phyloP scores from a whole-genome alignment of 1,139 yeast genomes.

The Geotrichum candidum region DNA sequence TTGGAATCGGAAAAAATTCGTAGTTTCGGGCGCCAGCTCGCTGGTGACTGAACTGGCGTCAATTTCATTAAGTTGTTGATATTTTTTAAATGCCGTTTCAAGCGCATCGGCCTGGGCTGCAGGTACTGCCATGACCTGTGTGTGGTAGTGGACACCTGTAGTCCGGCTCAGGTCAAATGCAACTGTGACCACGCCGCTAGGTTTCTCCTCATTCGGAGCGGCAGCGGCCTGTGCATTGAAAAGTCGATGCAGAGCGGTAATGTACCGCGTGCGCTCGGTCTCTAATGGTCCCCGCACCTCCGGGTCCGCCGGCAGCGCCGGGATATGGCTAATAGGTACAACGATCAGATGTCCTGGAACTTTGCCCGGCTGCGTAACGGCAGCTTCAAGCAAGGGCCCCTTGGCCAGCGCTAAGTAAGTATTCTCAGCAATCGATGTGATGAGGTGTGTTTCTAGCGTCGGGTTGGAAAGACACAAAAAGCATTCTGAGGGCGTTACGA shows the following conservation, averaged over 20 bases:
- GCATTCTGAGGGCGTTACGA: conserved; percentile 39
- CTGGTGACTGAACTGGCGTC: conserved; percentile 11
- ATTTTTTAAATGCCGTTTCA: background rate
- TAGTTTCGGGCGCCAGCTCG: conserved; percentile 16
- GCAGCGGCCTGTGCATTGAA: conserved; percentile 16
- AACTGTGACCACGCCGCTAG: conserved; percentile 23
- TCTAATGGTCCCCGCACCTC: conserved; percentile 9
- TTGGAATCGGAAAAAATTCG: conserved; percentile 1
- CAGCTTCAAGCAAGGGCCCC: conserved; percentile 60
- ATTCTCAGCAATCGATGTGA: conserved; percentile 63
- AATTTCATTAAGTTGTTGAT: conserved; percentile 8
- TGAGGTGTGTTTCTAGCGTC: conserved; percentile 70
- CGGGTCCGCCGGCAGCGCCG: conserved; percentile 36
- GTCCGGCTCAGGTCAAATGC: conserved; percentile 31
- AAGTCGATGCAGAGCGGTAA: conserved; percentile 25
- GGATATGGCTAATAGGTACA: conserved; percentile 73
- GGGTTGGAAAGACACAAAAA: conserved; percentile 84
- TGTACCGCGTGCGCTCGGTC: conserved; percentile 25
- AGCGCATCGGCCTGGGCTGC: conserved; percentile 16
- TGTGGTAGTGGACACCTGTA: conserved; percentile 35
- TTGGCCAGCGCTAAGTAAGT: conserved; percentile 75
- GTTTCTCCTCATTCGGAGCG: conserved; percentile 1
- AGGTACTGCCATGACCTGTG: conserved; percentile 34
- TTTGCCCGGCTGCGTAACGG: conserved; percentile 30
- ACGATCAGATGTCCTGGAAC: conserved; percentile 81